Base-by-base conservation (phyloP, 2,329 filamentous ascomycete species). In the Fusarium ambrosium region DNA sequence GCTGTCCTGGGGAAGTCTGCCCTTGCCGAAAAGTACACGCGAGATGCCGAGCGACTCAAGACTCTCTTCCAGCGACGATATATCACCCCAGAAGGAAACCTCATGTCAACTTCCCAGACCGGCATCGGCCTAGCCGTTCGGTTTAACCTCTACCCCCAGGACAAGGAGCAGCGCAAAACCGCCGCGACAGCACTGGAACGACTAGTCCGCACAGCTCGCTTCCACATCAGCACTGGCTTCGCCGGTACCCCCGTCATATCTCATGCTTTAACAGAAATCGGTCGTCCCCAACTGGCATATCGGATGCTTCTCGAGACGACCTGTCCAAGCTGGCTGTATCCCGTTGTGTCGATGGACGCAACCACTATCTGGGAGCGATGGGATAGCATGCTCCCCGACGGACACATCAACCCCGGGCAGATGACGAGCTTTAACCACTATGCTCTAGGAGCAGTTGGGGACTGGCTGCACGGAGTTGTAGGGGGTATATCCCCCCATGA, bases 341-440 rank as follows among this genome's bases (percentile, higher is more conserved):
- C 84, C 16, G 82, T 69, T 16, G 48, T 88, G 2, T 83, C 22
- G 4, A 51, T 85, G 83, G 80, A 80, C 36, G 86, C 82, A 0
- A 88, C 86, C 0, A 88, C 86, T 0, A 85, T 84, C 0, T 88
- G 86, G 86, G 86, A 88, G 71, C 82, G 87, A 6, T 88, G 86
- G 87, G 85, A 88, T 64, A 85, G 82, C 36, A 78, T 88, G 37
- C 74, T 87, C 3, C 79, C 84, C 0, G 79, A 87, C 66, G 86
- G 86, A 0, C 80, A 69, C 0, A 76, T 87, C 18, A 88, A 88
- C 69, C 80, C 84, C 0, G 84, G 86, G 2, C 71, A 79, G 24
- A 88, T 88, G 86, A 87, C 85, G 0, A 87, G 85, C 32, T 86
- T 87, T 72, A 87, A 88, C 51, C 86, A 88, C 73, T 88, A 88